Percentiles rank a stretch among this genome's conserved stretches.
phyloP scores from a whole-genome alignment of 495 filamentous ascomycete species.

The Apodospora peruviana region DNA sequence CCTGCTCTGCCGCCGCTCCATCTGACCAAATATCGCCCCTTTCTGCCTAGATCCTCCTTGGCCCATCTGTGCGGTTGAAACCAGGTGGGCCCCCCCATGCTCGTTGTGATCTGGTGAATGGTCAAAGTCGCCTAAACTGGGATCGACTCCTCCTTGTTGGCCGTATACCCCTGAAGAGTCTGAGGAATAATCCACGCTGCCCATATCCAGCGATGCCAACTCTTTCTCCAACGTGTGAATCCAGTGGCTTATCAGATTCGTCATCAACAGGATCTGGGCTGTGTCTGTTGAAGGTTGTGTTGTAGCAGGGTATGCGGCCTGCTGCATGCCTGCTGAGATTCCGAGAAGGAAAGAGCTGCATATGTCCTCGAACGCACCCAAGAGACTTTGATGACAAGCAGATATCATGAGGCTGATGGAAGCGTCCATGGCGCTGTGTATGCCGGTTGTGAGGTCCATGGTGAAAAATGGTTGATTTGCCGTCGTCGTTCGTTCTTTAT shows the following conservation, averaged over 20 bases:
- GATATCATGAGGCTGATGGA: conserved; percentile 3
- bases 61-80: neutral
- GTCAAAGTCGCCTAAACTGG: too few relatives aligned
- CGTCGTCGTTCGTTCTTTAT: neutral
- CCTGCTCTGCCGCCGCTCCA: neutral
- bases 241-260: conserved; percentile 2
- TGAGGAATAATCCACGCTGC: neutral
- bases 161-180: neutral
- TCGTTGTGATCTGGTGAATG: neutral
- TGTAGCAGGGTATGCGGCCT: neutral
- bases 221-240: neutral
- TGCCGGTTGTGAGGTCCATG: neutral
- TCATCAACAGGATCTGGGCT: neutral
- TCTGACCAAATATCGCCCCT: neutral
- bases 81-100: neutral
- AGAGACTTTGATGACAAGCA: conserved; percentile 6
- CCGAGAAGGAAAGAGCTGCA: neutral
- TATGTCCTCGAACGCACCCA: conserved; percentile 8
- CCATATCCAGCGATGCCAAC: neutral
- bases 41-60: neutral
- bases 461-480: neutral
- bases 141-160: too few relatives aligned
- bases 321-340: neutral
- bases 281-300: too few relatives aligned
- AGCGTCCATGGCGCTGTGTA: conserved; percentile 1